phyloP scores from a whole-genome alignment of 2,329 filamentous ascomycete genomes.

The Botrytis pseudocinerea region DNA sequence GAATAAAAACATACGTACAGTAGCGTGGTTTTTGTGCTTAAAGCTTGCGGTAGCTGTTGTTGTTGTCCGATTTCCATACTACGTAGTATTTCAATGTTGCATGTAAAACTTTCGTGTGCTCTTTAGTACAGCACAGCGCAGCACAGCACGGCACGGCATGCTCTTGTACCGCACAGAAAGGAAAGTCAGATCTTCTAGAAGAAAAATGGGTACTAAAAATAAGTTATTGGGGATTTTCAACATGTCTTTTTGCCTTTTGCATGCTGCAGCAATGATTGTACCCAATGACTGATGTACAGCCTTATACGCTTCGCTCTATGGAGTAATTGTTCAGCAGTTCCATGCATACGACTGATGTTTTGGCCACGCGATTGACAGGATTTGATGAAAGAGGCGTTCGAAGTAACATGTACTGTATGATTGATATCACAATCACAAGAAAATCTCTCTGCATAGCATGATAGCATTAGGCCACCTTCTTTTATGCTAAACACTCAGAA shows the following conservation, averaged over 20 bases:
- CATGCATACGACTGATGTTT: neutral
- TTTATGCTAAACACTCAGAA: neutral
- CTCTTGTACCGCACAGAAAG: neutral
- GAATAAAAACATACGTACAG: neutral
- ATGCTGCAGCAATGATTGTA: conserved; percentile 3
- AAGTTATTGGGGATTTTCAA: neutral
- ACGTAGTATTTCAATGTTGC: conserved; percentile 21
- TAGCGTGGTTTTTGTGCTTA: neutral
- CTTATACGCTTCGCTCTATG: neutral
- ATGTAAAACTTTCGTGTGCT: conserved; percentile 6
- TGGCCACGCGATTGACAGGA: conserved; percentile 13
- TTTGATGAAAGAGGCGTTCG: conserved; percentile 6
- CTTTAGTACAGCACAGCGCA: conserved; percentile 6
- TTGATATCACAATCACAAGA: conserved; percentile 2
- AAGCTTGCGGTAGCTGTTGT: neutral
- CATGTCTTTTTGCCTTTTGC: neutral
- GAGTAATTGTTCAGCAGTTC: neutral
- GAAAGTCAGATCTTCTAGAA: conserved; percentile 18
- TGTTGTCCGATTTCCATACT: conserved; percentile 13
- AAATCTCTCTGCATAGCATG: neutral
- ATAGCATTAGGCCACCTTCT: neutral
- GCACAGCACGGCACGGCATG: neutral
- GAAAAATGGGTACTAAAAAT: conserved; percentile 14
- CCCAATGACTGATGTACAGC: neutral
- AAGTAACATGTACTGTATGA: neutral